phyloP scores from a whole-genome alignment of 768 basidiomycete genomes.

The Tricholoma furcatifolium region DNA sequence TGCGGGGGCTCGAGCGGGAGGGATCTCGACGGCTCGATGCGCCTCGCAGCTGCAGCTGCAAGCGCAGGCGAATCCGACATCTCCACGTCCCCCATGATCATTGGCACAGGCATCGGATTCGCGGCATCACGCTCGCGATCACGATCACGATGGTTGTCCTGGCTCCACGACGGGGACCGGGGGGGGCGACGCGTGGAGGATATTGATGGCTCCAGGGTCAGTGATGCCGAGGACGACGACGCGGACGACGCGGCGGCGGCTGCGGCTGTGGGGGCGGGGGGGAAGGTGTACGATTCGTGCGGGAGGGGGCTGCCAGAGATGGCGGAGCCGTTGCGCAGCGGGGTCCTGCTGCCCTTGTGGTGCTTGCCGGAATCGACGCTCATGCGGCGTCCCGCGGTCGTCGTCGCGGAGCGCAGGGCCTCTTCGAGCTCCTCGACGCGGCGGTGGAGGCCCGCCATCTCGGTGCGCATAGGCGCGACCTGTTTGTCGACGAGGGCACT shows the following conservation, averaged over 20 bases:
- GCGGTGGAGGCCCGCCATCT: conserved; percentile 57
- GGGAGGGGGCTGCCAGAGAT: conserved; percentile 26
- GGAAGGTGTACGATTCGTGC: conserved; percentile 46
- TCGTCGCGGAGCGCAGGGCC: conserved; percentile 32
- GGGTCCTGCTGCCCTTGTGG: conserved; percentile 30
- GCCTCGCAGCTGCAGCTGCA: conserved; percentile 38
- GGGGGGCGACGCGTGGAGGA: conserved; percentile 29
- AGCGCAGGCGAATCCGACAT: conserved; percentile 8
- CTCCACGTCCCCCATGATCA: conserved; percentile 29
- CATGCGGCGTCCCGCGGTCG: conserved; percentile 22
- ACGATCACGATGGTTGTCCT: conserved; percentile 14
- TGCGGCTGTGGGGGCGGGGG: conserved; percentile 36
- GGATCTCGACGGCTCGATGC: conserved; percentile 43
- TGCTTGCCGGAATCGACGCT: conserved; percentile 24
- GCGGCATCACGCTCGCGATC: no score
- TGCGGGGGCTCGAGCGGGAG: conserved; percentile 27
- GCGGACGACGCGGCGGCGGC: conserved; percentile 36
- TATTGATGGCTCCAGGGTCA: conserved; percentile 1
- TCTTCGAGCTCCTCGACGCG: conserved; percentile 72
- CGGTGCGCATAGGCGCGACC: conserved; percentile 55
- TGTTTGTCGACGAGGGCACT: conserved; percentile 62
- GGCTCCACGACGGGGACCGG: conserved; percentile 41
- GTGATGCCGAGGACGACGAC: not conserved
- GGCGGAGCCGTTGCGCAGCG: conserved; percentile 43
- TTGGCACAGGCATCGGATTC: no score